These are phyloP conservation scores for Aureobasidium sp. DNA, from an alignment of 2,329 filamentous ascomycete species.

Conservation along the genomic window DNA sequence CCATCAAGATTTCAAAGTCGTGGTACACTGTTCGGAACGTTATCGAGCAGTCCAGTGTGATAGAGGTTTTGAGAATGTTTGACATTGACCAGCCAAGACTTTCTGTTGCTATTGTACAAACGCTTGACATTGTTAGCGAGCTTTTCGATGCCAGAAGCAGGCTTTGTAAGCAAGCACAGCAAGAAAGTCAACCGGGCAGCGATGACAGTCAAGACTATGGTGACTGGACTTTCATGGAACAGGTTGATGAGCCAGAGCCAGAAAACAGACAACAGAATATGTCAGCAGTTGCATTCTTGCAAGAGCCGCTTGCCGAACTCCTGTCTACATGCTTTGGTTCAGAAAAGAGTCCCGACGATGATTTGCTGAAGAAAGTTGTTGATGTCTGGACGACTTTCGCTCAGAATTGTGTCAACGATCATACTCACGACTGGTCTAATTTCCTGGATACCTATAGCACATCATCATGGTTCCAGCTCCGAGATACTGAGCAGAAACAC, in stretches of 20 bases:
- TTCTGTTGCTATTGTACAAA: conserved; percentile 42
- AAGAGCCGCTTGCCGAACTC: conserved; percentile 46
- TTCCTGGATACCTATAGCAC: conserved; percentile 50
- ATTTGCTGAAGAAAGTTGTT: conserved; percentile 44
- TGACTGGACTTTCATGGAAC: conserved; percentile 50
- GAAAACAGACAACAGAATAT: background rate
- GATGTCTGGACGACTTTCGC: conserved; percentile 51
- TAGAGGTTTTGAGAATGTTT: conserved; percentile 46
- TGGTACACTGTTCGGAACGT: conserved; percentile 25
- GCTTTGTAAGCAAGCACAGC: conserved; percentile 14
- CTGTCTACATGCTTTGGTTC: conserved; percentile 57
- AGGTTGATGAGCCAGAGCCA: conserved; percentile 22
- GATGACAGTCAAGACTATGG: conserved; percentile 62
- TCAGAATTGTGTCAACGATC: conserved; percentile 39
- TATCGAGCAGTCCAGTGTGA: conserved; percentile 34
- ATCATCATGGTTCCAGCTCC: conserved; percentile 44
- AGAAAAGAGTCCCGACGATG: conserved; percentile 49
- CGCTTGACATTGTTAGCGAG: conserved; percentile 40
- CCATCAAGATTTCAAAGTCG: conserved; percentile 35
- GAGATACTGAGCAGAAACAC: conserved; percentile 39
- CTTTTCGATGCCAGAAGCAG: conserved; percentile 29
- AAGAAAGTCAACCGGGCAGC: conserved; percentile 31
- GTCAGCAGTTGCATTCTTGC: conserved; percentile 37
- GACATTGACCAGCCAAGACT: conserved; percentile 37
- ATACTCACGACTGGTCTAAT: conserved; percentile 45